These are phyloP conservation scores for Kitagawia praeruptora DNA, from an alignment of 129 eudicot genomes.

Conservation along the genomic window DNA sequence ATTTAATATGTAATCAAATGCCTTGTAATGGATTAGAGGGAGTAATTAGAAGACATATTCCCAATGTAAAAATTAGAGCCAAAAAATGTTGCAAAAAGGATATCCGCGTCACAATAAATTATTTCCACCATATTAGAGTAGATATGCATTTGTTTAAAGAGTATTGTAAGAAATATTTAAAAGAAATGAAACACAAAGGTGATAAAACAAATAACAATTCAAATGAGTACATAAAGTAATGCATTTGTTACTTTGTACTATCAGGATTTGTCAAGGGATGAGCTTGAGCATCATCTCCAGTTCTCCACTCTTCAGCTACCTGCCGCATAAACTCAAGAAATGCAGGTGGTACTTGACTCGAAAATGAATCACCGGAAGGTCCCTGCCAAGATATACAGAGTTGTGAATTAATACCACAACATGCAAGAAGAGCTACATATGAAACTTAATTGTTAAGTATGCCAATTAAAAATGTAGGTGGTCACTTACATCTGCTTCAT, in stretches of 20 bases:
- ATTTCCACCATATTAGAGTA: no score
- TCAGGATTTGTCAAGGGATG: no score
- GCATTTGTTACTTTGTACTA: background rate
- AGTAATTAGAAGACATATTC: no score
- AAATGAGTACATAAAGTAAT: background rate
- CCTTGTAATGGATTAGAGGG: no score
- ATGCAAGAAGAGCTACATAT: background rate
- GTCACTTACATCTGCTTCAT: conserved; percentile 11
- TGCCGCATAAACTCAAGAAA: background rate
- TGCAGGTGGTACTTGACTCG: background rate
- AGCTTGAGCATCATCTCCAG: no score
- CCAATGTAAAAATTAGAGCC: no score
- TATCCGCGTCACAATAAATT: no score
- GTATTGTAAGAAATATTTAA: background rate
- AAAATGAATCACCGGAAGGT: background rate
- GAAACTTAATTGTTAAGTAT: background rate
- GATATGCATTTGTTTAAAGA: no score
- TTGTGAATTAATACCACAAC: background rate
- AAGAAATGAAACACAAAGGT: background rate
- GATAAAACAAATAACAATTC: background rate
- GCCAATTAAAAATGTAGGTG: background rate
- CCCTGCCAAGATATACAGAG: background rate
- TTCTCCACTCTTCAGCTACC: background rate
- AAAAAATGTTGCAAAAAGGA: no score
- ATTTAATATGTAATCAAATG: no score